Base-by-base conservation (phyloP, 2,329 filamentous ascomycete genomes). In the Claviceps capensis region DNA sequence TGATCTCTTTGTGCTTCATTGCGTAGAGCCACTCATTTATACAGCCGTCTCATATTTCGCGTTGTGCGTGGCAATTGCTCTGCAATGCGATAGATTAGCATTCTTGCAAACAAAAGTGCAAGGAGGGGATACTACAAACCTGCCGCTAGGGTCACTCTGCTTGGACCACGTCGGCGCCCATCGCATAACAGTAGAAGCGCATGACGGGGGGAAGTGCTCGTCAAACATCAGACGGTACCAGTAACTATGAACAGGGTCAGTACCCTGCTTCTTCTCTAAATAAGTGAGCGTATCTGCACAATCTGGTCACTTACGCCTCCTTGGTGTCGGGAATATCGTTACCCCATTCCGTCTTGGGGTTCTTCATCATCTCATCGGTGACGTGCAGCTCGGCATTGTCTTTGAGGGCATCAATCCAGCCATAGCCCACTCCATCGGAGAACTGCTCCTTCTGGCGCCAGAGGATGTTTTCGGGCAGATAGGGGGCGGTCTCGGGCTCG, bases 391-490 rank as follows among this genome's bases (percentile, higher is more conserved):
- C 89, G 37, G 93, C 93, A 63, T 85, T 87, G 71, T 97, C 93
- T 78, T 96, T 97, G 62, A 98, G 81, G 6, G 84, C 86, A 65
- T 98, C 93, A 65, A 98, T 98, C 93, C 93, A 98, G 57, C 93
- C 90, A 73, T 98, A 98, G 53, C 93, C 93, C 53, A 98, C 93
- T 67, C 93, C 94, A 63, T 98, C 94, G 54, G 86, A 94, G 76
- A 98, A 98, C 73, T 98, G 93, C 75, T 98, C 93, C 82, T 98
- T 98, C 72, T 98, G 94, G 66, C 94, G 81, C 86, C 88, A 98
- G 52, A 98, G 82, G 61, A 98, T 98, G 67, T 90, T 82, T 17
- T 95, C 84, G 7, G 94, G 93, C n/a, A 98, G 81, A 73, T 97
- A 98, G 9, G 93, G 83, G 67, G 86, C 72, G 48, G 77, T 79